A percentile compares a stretch with the other conserved stretches of the same genome.
Conservation (phyloP, 805 yeast genomes). For the Starmerella roubikii region DNA sequence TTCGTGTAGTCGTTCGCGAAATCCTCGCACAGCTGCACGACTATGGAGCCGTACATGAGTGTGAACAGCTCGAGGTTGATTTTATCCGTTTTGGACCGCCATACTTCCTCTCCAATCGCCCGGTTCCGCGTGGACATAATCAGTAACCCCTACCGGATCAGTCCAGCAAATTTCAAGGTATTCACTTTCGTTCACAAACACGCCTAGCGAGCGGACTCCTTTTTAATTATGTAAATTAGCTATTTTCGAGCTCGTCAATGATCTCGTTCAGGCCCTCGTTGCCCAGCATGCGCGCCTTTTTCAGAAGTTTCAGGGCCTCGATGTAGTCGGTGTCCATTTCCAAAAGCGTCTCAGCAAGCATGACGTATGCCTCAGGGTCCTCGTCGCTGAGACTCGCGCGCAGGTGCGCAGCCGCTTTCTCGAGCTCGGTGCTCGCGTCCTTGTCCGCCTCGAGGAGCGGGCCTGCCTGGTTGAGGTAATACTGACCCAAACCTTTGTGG, state of each 20-base stretch:
- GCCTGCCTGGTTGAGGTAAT: conserved; percentile 22
- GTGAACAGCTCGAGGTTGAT: conserved; percentile 87
- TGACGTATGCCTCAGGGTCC: conserved; percentile 70
- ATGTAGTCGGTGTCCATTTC: conserved; percentile 49
- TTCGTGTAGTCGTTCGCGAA: conserved; percentile 57
- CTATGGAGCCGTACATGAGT: conserved; percentile 89
- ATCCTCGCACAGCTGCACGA: conserved; percentile 79
- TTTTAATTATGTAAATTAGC: too few relatives aligned
- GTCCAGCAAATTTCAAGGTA: too few relatives aligned
- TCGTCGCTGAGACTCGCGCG: conserved; percentile 49
- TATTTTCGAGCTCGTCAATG: conserved; percentile 25
- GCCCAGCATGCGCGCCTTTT: conserved; percentile 25
- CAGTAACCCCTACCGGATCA: neutral
- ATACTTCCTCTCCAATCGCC: conserved; percentile 67
- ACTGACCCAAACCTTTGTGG: conserved; percentile 25
- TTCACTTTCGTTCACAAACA: too few relatives aligned
- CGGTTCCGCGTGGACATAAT: conserved; percentile 18
- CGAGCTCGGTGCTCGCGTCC: conserved; percentile 16
- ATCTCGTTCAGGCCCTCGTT: conserved; percentile 26
- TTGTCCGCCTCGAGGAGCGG: conserved; percentile 22
- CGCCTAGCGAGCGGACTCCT: too few relatives aligned
- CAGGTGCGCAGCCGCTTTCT: conserved; percentile 29
- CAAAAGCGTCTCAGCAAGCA: conserved; percentile 74
- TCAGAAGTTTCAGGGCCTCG: conserved; percentile 43
- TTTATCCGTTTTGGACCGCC: conserved; percentile 81